Base-by-base conservation (phyloP, 345 rosid genomes). In the Jatropha curcas region DNA sequence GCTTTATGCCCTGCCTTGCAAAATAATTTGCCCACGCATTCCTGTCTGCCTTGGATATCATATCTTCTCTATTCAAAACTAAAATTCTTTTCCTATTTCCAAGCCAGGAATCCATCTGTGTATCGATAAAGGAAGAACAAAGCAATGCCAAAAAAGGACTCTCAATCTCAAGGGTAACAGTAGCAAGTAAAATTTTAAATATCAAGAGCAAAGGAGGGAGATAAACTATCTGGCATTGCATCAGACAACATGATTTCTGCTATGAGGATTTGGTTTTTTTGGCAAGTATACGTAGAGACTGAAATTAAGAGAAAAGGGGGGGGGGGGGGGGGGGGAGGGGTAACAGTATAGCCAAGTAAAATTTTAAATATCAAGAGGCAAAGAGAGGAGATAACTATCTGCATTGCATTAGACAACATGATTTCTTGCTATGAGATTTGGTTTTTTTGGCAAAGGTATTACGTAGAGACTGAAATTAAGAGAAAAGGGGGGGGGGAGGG, bases 11-110 rank as follows among this genome's bases (percentile, higher is more conserved):
- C 81, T 90, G 95, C 67, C 67, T 92, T 20, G 95, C 76, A 80
- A 88, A 94, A 82, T 90, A 92, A 81, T 85, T 83, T 25, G 97
- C 96, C 98, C 98, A 94, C 70, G 95, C 92, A 86, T 94, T 90
- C 75, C 97, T 84, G 73, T 92, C 97, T 34, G 74, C 89, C 48
- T 82, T 88, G 39, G 97, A 89, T 81, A 92, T 88, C 97, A 92
- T 94, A 81, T 94, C 98, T 85, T 92, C 97, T 76, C 97, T 83
- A 68, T 94, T 94, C 75, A 94, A 80, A 37, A 94, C 97, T 80
- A 94, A 81, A 80, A 92, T 84, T 72, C 89, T 86, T 78, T 87
- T 94, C 89, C 95, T 87, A 87, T 88, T 92, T 37, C 97, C 97
- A 76, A 94, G 94, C 97, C 98, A 94, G 2, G 88, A 80, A 22